Evolutionary conservation across 176 grass and related monocot species (phyloP).

Genomic region (Rhynchospora tenuis): DNA sequence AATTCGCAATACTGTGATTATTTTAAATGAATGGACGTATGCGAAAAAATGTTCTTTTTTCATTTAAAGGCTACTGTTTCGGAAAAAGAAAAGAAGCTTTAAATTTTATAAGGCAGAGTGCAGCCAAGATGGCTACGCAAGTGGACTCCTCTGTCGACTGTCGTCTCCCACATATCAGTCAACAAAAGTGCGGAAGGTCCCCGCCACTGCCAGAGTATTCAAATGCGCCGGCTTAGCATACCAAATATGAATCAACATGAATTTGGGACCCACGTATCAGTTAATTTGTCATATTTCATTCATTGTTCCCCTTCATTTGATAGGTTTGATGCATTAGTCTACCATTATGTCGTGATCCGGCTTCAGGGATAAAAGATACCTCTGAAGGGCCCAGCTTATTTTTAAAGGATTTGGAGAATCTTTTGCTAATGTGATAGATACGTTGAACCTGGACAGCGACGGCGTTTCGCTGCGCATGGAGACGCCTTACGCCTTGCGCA

Average conservation of each 20-base stretch:
- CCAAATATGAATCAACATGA: not conserved
- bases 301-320: too few species aligned
- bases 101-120: not conserved
- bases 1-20: not conserved
- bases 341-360: not conserved
- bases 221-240: not conserved
- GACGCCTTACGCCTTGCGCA: not conserved
- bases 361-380: not conserved
- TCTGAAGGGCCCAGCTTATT: not conserved
- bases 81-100: not conserved
- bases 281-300: too few species aligned
- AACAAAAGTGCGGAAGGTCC: not conserved
- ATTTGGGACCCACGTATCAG: not conserved
- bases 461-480: not conserved
- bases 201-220: not conserved
- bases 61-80: not conserved
- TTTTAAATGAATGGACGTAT: not conserved
- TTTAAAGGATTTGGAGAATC: not conserved
- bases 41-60: not conserved
- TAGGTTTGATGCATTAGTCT: not conserved
- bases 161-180: not conserved
- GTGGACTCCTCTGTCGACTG: not conserved
- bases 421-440: not conserved
- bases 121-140: constrained; percentile 25
- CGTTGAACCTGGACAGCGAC: constrained; percentile 28